These are phyloP conservation scores for Saccharomyces hybrid DNA, from an alignment of 1,139 yeast genomes.

Conservation along the genomic window DNA sequence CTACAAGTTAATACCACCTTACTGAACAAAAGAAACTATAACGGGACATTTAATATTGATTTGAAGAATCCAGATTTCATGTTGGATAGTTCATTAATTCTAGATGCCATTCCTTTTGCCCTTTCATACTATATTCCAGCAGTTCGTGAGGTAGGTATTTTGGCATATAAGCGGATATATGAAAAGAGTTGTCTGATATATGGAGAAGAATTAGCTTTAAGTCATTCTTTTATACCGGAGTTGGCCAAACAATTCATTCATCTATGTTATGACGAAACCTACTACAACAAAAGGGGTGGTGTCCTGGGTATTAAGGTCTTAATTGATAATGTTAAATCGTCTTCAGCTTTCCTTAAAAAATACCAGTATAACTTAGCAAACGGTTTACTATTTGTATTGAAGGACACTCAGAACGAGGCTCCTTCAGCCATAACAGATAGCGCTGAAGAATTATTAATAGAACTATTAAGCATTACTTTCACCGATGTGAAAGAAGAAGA, in stretches of 20 bases:
- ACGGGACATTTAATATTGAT: slow-evolving; percentile 63
- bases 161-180: slow-evolving; percentile 56
- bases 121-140: slow-evolving; percentile 67
- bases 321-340: slow-evolving; percentile 59
- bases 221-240: slow-evolving; percentile 67
- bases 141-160: slow-evolving; percentile 65
- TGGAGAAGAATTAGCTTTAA: slow-evolving; percentile 61
- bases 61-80: slow-evolving; percentile 73
- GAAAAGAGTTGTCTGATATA: slow-evolving; percentile 58
- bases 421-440: slow-evolving; percentile 69
- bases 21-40: slow-evolving; percentile 60
- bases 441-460: slow-evolving; percentile 61
- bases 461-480: slow-evolving; percentile 38
- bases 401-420: slow-evolving; percentile 86
- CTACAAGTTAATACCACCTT: slow-evolving; percentile 70
- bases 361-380: slow-evolving; percentile 81
- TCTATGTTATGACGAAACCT: slow-evolving; percentile 82
- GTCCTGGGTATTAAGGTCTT: slow-evolving; percentile 72
- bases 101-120: slow-evolving; percentile 72
- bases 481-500: slow-evolving; percentile 42
- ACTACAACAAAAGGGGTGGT: slow-evolving; percentile 83
- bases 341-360: slow-evolving; percentile 63
- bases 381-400: slow-evolving; percentile 78
- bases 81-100: slow-evolving; percentile 61
- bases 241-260: slow-evolving; percentile 81